Conservation (phyloP, 306 rosid genomes). For the Crataegus laevigata region DNA sequence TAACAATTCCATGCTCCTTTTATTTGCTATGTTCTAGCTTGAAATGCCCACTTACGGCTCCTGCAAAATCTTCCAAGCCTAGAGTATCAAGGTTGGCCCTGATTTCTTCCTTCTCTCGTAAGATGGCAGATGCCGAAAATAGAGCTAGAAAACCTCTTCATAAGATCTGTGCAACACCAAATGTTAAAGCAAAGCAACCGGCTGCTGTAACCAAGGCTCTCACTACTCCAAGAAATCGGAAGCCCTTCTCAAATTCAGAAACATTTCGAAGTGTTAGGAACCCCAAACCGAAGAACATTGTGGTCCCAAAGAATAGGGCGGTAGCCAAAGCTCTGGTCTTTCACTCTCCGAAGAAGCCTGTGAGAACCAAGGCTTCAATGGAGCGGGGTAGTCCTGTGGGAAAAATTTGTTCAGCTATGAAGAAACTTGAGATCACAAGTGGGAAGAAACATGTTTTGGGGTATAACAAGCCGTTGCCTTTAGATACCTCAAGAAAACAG, state of each 20-base stretch:
- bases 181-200: constrained; percentile 48
- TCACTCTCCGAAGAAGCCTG: constrained; percentile 64
- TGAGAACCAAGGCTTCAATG: constrained; percentile 32
- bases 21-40: constrained; percentile 31
- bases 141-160: constrained; percentile 29
- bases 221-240: constrained; percentile 75
- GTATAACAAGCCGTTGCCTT: constrained; percentile 32
- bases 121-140: constrained; percentile 25
- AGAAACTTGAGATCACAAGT: constrained; percentile 56
- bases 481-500: constrained; percentile 38
- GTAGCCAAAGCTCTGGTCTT: constrained; percentile 67
- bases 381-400: constrained; percentile 50
- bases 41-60: constrained; percentile 84
- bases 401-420: constrained; percentile 63
- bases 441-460: constrained; percentile 46
- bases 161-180: constrained; percentile 55
- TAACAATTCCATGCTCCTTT: background rate
- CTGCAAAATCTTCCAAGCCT: constrained; percentile 59
- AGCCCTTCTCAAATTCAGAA: constrained; percentile 42
- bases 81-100: constrained; percentile 65
- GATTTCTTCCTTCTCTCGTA: constrained; percentile 58
- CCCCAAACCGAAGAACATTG: constrained; percentile 35
- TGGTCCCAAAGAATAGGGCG: constrained; percentile 46
- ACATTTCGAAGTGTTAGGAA: constrained; percentile 70
- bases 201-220: constrained; percentile 46